Conservation (phyloP, 2,329 filamentous ascomycete species). For the Coniochaeta sp. region DNA sequence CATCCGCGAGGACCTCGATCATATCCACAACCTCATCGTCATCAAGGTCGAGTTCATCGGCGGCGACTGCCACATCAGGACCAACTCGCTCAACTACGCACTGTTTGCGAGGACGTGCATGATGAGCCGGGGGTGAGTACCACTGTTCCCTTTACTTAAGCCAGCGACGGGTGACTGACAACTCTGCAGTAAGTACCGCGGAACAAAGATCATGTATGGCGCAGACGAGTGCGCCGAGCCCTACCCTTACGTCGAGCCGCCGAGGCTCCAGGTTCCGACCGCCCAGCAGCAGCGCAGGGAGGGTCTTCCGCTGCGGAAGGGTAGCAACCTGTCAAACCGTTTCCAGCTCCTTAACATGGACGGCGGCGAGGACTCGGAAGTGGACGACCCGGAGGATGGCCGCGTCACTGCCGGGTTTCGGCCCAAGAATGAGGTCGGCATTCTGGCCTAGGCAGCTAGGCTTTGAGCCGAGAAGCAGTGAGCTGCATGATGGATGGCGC, state of each 20-base stretch:
- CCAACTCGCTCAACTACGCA: slow-evolving; percentile 71
- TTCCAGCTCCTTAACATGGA: slow-evolving; percentile 54
- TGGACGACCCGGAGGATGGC: slow-evolving; percentile 29
- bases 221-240: slow-evolving; percentile 65
- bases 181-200: slow-evolving; percentile 60
- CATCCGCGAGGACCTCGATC: slow-evolving; percentile 69
- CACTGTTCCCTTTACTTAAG: too few species aligned
- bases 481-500: background rate
- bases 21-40: slow-evolving; percentile 73
- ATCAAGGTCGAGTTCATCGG: slow-evolving; percentile 55
- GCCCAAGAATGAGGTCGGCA: slow-evolving; percentile 16
- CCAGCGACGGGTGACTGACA: too few species aligned
- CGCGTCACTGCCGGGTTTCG: slow-evolving; percentile 22
- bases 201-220: slow-evolving; percentile 63
- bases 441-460: slow-evolving; percentile 14
- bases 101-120: slow-evolving; percentile 73
- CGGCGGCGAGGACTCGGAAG: slow-evolving; percentile 19
- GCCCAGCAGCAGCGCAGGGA: slow-evolving; percentile 15
- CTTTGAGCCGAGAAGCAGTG: background rate
- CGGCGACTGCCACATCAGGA: slow-evolving; percentile 60
- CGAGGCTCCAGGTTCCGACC: slow-evolving; percentile 15
- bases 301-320: slow-evolving; percentile 24
- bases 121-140: slow-evolving; percentile 54
- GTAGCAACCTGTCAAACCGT: slow-evolving; percentile 43
- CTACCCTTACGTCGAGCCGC: slow-evolving; percentile 27